These are phyloP conservation scores for Boletus patriciae DNA, from an alignment of 768 basidiomycete species.

Conservation along the genomic window DNA sequence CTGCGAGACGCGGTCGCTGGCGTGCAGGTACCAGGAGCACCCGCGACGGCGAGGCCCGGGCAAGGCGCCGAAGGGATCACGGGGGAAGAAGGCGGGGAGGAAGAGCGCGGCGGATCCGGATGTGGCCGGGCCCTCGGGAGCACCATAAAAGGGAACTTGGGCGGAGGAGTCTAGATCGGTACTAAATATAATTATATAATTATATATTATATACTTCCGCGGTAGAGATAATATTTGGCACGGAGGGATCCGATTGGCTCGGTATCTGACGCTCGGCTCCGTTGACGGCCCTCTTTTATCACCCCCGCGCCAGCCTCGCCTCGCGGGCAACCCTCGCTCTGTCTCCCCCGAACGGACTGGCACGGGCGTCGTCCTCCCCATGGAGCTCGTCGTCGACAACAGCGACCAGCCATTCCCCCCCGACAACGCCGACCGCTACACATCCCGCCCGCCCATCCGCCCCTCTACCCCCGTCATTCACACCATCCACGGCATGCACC, in stretches of 20 bases:
- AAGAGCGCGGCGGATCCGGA: slow-evolving; percentile 27
- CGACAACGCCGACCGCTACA: slow-evolving; percentile 41
- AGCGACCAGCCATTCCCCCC: slow-evolving; percentile 49
- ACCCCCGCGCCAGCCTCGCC: slow-evolving; percentile 67
- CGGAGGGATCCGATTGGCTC: slow-evolving; percentile 59
- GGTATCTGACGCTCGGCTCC: slow-evolving; percentile 52
- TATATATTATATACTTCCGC: slow-evolving; percentile 31
- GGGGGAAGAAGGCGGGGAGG: slow-evolving; percentile 41
- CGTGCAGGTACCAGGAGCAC: slow-evolving; percentile 54
- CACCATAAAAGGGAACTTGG: slow-evolving; percentile 23
- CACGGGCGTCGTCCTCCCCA: slow-evolving; percentile 37
- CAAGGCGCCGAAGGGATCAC: slow-evolving; percentile 64
- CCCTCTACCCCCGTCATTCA: slow-evolving; percentile 29
- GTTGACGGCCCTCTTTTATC: slow-evolving; percentile 47
- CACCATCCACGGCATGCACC: slow-evolving; percentile 27
- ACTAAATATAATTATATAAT: slow-evolving; percentile 25
- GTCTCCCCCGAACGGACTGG: slow-evolving; percentile 49
- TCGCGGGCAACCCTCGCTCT: slow-evolving; percentile 53
- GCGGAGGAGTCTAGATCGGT: slow-evolving; percentile 17
- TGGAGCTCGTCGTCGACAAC: slow-evolving; percentile 59
- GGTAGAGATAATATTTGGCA: slow-evolving; percentile 19
- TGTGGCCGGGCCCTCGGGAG: slow-evolving; percentile 26
- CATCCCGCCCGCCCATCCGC: slow-evolving; percentile 24
- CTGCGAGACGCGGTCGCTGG: slow-evolving; percentile 52
- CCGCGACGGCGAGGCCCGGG: slow-evolving; percentile 70